These are phyloP conservation scores for Phytopythium sindhum DNA, from an alignment of 352 stramenopile genomes.

Conservation along the genomic window DNA sequence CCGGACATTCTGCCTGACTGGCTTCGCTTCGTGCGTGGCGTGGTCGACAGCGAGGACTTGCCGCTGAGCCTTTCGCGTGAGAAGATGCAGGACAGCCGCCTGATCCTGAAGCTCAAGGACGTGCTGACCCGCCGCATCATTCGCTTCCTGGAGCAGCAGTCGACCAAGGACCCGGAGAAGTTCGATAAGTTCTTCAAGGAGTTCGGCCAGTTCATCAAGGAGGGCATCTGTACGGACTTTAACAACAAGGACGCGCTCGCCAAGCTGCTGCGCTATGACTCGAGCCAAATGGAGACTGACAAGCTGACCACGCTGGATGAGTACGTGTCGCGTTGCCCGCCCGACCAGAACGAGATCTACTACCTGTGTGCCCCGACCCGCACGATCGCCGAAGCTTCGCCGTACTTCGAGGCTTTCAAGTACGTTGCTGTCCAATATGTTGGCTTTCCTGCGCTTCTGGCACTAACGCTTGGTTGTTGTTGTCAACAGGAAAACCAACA, in stretches of 20 bases:
- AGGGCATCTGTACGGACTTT: conserved; percentile 96
- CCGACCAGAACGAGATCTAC: conserved; percentile 99
- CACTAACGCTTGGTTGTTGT: conserved; percentile 3
- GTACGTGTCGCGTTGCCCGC: conserved; percentile 95
- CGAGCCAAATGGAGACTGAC: conserved; percentile 87
- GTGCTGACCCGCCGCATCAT: conserved; percentile 94
- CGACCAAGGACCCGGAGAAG: conserved; percentile 93
- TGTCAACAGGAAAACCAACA: conserved; percentile 72
- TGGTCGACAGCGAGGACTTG: conserved; percentile 97
- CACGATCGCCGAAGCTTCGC: conserved; percentile 93
- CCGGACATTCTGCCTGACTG: conserved; percentile 98
- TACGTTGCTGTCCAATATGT: conserved; percentile 29
- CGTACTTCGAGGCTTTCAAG: conserved; percentile 99
- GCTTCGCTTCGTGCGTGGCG: conserved; percentile 90
- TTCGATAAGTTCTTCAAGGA: conserved; percentile 98
- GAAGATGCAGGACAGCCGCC: conserved; percentile 97
- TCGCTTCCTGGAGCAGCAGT: conserved; percentile 83
- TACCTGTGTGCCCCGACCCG: conserved; percentile 96
- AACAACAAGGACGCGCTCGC: conserved; percentile 89
- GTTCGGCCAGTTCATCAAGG: conserved; percentile 98
- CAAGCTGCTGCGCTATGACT: conserved; percentile 99
- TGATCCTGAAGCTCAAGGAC: conserved; percentile 96
- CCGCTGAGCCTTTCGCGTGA: conserved; percentile 98
- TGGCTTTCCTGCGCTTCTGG: background rate
- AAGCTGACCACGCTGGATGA: conserved; percentile 97